Evolutionary conservation across 2,329 filamentous ascomycete species (phyloP).

Genomic region (Pseudopithomyces chartarum): DNA sequence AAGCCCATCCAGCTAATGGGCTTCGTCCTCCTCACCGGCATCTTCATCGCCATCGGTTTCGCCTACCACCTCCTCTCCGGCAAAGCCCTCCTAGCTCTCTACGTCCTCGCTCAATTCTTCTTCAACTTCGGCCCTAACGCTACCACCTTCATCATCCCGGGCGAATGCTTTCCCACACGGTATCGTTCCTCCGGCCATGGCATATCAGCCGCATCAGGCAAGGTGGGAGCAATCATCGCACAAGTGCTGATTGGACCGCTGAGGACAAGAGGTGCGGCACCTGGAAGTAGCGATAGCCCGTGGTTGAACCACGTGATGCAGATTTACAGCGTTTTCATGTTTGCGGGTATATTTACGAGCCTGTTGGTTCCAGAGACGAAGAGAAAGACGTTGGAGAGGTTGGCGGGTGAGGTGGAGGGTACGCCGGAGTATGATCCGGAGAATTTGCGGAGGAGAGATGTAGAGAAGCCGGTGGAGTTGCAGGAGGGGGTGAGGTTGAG

Average conservation of each 20-base stretch:
- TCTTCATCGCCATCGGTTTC: constrained; percentile 57
- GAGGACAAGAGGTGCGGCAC: constrained; percentile 65
- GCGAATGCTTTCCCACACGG: constrained; percentile 57
- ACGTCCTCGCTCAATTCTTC: constrained; percentile 57
- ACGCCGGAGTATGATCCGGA: constrained; percentile 52
- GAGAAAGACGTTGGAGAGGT: constrained; percentile 72
- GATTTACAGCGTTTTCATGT: constrained; percentile 79
- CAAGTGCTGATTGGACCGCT: constrained; percentile 56
- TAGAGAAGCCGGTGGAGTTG: constrained; percentile 7
- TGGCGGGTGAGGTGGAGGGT: constrained; percentile 69
- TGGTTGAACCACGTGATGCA: constrained; percentile 75
- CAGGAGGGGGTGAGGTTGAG: background rate
- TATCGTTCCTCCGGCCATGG: constrained; percentile 55
- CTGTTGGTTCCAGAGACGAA: constrained; percentile 77
- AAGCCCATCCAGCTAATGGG: constrained; percentile 74
- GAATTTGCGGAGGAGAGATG: constrained; percentile 9
- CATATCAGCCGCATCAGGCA: constrained; percentile 54
- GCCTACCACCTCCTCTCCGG: constrained; percentile 51
- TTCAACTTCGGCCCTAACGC: constrained; percentile 60
- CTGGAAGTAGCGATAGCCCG: constrained; percentile 53
- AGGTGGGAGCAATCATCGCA: constrained; percentile 56
- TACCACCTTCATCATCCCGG: constrained; percentile 57
- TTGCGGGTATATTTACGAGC: constrained; percentile 68
- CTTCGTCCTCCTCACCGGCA: constrained; percentile 53
- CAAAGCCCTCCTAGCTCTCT: constrained; percentile 51